Base-by-base conservation (phyloP, 2,329 filamentous ascomycete species). In the Pseudogymnoascus sp. region DNA sequence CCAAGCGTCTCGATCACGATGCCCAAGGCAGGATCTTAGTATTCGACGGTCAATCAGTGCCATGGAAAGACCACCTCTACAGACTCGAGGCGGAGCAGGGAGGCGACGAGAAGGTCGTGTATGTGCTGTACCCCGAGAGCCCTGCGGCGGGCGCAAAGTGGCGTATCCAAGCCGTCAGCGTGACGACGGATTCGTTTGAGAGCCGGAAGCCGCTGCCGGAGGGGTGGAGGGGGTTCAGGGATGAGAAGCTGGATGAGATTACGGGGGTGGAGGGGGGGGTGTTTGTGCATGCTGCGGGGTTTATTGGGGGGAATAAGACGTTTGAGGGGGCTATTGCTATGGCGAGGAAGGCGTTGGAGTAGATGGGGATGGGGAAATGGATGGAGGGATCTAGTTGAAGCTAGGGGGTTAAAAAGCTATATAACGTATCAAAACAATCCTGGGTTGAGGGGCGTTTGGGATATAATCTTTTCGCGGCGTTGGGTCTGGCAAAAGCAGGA, bases 61-160 rank as follows among this genome's bases (percentile, higher is more conserved):
- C 93, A 1, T 97, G 95, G 95, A 95, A 96, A 75, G 93, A 97
- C 72, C 95, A 99, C 75, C 82, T 99, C 16, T 97, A 96, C 78
- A 86, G 83, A 16, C 83, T 97, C 29, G 95, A 99, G 77, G 82
- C 82, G 69, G 82, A 87, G 72, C 76, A 78, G 60, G 75, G 73
- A 7, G 75, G 73, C 29, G 77, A 79, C 0, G 76, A 85, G 42
- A 83, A 85, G 69, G 86, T 93, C 3, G 81, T 93, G 61, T 97
- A 97, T 73, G 93, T 96, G 12, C 80, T 97, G 26, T 97, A 97
- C 77, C 89, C 92, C 0, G 93, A 99, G 79, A 90, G 85, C 72
- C 83, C 86, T 29, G 81, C 83, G 51, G 84, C 86, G 54, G 88
- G 84, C 67, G 82, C 88, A 72, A 96, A 95, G 78, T 97, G 95